A percentile compares a stretch with the other conserved stretches of the same genome.
These are phyloP conservation scores for Sugiyamaella mastotermitis DNA, from an alignment of 805 yeast species.

Conservation along the genomic window DNA sequence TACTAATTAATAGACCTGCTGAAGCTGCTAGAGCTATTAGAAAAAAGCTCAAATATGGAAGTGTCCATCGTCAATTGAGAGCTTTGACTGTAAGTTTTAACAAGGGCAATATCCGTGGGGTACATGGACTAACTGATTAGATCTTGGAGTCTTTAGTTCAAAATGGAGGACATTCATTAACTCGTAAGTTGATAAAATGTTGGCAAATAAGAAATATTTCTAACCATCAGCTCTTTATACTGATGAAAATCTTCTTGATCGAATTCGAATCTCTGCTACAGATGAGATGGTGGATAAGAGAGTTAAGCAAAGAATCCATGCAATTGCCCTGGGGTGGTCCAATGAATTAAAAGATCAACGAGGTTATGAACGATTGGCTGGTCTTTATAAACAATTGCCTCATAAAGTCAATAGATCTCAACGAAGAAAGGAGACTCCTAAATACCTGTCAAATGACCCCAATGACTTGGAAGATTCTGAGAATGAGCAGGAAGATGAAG, in stretches of 20 bases:
- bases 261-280: conserved; percentile 47
- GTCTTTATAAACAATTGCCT: conserved; percentile 43
- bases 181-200: conserved; percentile 22
- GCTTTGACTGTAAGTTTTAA: conserved; percentile 49
- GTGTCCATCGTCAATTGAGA: conserved; percentile 52
- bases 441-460: conserved; percentile 20
- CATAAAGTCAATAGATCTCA: conserved; percentile 24
- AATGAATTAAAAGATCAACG: conserved; percentile 44
- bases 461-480: conserved; percentile 18
- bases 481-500: conserved; percentile 19
- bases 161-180: conserved; percentile 40
- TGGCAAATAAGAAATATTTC: no score
- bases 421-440: conserved; percentile 7
- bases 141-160: conserved; percentile 54
- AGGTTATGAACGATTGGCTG: conserved; percentile 44
- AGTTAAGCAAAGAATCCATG: conserved; percentile 43
- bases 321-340: conserved; percentile 63
- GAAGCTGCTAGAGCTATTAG: conserved; percentile 92
- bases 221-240: conserved; percentile 56
- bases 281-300: conserved; percentile 35
- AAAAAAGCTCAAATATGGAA: conserved; percentile 85
- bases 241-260: conserved; percentile 62
- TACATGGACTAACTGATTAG: no score
- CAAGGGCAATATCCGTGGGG: no score
- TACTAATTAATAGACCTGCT: conserved; percentile 34